Base-by-base conservation (phyloP, 108 stramenopile genomes). In the Nitzschia palea region DNA sequence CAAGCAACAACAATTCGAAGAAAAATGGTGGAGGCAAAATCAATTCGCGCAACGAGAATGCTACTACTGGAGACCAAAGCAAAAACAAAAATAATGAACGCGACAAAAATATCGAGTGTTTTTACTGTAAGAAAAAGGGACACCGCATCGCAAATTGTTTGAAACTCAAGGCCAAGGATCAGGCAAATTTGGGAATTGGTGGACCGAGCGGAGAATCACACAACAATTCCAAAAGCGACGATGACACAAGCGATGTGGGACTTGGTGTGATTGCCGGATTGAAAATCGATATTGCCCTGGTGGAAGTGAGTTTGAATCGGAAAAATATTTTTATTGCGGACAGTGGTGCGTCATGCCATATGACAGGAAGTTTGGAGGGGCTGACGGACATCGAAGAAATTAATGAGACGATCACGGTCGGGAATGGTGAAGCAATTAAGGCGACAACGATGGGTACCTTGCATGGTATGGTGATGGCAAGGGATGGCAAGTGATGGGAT, bases 141-240 rank as follows among this genome's bases (percentile, higher is more conserved):
- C 64, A 65, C 18, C 20, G 52, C 25, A 25, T 17, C 6, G 54
- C 52, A 17, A 40, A 65, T 52, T 65, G 64, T 35, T 65, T 25
- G 15, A 10, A 52, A 12, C 17, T 15, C 4, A 50, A 15, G 8
- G 22, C 50, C 17, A 17, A 47, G 14, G 32, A 51, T n/a, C 8
- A 18, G n/a, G 50, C 50, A 8, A 23, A 51, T 18, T 15, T 23
- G 9, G 17, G 48, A 6, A 6, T n/a, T 5, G 22, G 6, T 5
- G 48, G 48, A 50, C 9, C 8, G 22, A 50, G n/a, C 22, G 48
- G n/a, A n/a, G 18, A 50, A 50, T 6, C 37, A 12, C 10, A 50
- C 9, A n/a, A 6, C 48, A 18, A 5, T n/a, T n/a, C 6, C 48
- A 50, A 9, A 5, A 18, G 15, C 48, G 6, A 5, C 17, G 22